Evolutionary conservation across 805 yeast species (phyloP), one percentile per base, ranked within the genome.

Genomic region (Wickerhamomyces bisporus): DNA sequence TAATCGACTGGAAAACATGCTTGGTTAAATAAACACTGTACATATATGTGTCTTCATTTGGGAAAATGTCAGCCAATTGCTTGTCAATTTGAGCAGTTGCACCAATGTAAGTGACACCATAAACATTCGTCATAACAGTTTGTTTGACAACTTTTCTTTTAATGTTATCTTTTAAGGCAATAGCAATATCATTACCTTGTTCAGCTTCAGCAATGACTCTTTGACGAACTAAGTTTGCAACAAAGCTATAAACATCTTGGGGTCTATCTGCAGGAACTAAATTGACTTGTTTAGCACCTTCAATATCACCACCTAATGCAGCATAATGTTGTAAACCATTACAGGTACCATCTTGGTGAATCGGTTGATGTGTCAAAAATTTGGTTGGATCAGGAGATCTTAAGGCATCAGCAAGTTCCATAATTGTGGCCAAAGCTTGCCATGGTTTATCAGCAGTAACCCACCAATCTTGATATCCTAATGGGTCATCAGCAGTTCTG

Each of bases 111-210:
- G 98, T 91, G 11, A 91, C 98, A 52, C 98, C 98, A 57, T 91
- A 91, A 26, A 91, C 98, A 53, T 88, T 89, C 0, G 98, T 91
- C 98, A 91, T 91, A 19, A 91, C 98, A 0, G 98, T 87, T 59
- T 91, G 98, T 57, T 91, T 91, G 26, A 93, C 96, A 32, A 93
- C 81, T 57, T 91, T 91, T 51, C 98, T 75, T 15, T 81, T 73
- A 40, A 91, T 75, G 42, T 78, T 73, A 36, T 80, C 84, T 40
- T 72, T 66, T 29, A 54, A 35, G 4, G 45, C 14, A 10, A 40
- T 40, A 1, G 89, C 91, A 39, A 62, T 60, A 39, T 70, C 71
- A 43, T 74, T 69, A 9, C 80, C 84, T 3, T 64, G 61, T 10
- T 58, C 74, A 6, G 76, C 77, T 27, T 76, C 84, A 11, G 58